phyloP scores from a whole-genome alignment of 1,284 basidiomycete species.

The Schizopora paradoxa region DNA sequence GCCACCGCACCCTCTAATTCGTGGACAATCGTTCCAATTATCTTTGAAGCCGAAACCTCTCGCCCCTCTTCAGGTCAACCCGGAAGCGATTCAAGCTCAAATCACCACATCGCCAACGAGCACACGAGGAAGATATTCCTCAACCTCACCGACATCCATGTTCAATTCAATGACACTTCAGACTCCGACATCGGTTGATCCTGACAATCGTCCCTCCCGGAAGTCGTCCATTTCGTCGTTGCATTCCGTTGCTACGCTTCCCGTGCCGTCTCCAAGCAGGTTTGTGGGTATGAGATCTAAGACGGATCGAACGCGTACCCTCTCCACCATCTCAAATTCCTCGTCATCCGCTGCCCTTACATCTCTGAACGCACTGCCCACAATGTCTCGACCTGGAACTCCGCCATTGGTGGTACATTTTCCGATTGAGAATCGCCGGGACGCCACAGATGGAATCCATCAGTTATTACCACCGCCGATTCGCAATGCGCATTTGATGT shows the following conservation, averaged over 20 bases:
- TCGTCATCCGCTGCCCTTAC: conserved; percentile 61
- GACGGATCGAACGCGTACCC: conserved; percentile 55
- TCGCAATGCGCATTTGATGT: conserved; percentile 59
- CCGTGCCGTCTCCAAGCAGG: conserved; percentile 34
- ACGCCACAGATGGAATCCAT: conserved; percentile 53
- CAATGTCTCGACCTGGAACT: conserved; percentile 45
- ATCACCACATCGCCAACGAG: conserved; percentile 35
- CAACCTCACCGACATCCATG: conserved; percentile 33
- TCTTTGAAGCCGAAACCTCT: conserved; percentile 47
- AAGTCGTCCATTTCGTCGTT: conserved; percentile 62
- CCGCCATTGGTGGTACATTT: conserved; percentile 45
- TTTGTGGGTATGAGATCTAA: conserved; percentile 29
- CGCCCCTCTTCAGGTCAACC: conserved; percentile 56
- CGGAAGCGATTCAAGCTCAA: conserved; percentile 42
- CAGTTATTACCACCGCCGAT: conserved; percentile 66
- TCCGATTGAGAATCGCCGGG: conserved; percentile 47
- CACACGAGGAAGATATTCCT: conserved; percentile 28
- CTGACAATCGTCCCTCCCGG: conserved; percentile 21
- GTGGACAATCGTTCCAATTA: conserved; percentile 55
- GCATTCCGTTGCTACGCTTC: conserved; percentile 57
- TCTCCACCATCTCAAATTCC: conserved; percentile 58
- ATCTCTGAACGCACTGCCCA: conserved; percentile 53
- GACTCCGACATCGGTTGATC: conserved; percentile 27
- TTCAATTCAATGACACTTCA: conserved; percentile 30
- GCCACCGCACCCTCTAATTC: conserved; percentile 70